phyloP scores from a whole-genome alignment of 2,329 filamentous ascomycete species.

The Talaromyces funiculosus region DNA sequence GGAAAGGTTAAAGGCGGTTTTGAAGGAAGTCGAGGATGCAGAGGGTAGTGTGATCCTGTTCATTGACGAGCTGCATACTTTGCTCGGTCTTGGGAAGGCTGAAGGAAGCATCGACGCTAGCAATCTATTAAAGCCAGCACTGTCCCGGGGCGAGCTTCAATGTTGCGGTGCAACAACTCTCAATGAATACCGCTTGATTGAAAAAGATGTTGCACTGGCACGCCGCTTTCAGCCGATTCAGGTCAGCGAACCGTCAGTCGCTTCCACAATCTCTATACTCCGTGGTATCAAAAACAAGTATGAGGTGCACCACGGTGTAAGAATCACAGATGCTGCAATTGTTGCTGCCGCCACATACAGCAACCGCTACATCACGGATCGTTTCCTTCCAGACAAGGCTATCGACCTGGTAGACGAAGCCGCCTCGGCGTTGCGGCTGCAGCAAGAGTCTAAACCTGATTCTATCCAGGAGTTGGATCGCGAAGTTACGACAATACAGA shows the following conservation, averaged over 20 bases:
- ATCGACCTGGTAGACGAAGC: conserved; percentile 97
- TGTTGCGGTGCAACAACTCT: conserved; percentile 93
- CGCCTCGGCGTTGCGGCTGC: conserved; percentile 78
- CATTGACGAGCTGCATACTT: conserved; percentile 86
- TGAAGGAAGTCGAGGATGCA: conserved; percentile 86
- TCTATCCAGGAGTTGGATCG: conserved; percentile 88
- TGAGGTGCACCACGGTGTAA: conserved; percentile 92
- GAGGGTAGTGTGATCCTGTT: conserved; percentile 89
- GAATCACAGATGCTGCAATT: conserved; percentile 85
- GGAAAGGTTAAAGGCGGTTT: conserved; percentile 80
- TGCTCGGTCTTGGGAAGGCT: conserved; percentile 87
- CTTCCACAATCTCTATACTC: conserved; percentile 90
- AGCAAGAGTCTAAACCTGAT: conserved; percentile 96
- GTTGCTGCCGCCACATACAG: conserved; percentile 89
- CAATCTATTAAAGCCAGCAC: conserved; percentile 85
- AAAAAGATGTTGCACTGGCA: conserved; percentile 91
- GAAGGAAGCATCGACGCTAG: conserved; percentile 96
- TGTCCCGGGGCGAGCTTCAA: conserved; percentile 89
- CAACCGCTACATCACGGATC: conserved; percentile 94
- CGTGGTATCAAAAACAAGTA: conserved; percentile 97
- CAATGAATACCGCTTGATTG: conserved; percentile 85
- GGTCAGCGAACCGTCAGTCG: conserved; percentile 85
- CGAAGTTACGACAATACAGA: conserved; percentile 95
- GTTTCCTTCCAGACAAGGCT: conserved; percentile 93
- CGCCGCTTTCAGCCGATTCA: conserved; percentile 89